Percentiles rank a stretch among this genome's conserved stretches.
Conservation (phyloP, 2,329 filamentous ascomycete genomes). For the Scedosporium boydii region DNA sequence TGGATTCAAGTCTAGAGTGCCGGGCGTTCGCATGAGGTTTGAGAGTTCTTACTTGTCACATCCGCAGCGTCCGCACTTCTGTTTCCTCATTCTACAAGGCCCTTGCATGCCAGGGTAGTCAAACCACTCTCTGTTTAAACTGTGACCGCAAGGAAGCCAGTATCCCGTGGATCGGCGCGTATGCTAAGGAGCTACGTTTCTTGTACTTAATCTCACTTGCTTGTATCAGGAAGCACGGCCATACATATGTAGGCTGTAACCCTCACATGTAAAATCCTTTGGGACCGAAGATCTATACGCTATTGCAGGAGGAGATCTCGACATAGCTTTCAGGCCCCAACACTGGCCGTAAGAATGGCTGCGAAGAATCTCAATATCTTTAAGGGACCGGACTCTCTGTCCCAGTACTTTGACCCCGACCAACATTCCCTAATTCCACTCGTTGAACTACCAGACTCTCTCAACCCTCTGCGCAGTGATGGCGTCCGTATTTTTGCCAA, state of each 20-base stretch:
- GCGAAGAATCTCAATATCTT: constrained; percentile 41
- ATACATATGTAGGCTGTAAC: neutral
- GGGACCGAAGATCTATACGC: neutral
- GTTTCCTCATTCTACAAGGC: too few relatives aligned
- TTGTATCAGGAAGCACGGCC: too few relatives aligned
- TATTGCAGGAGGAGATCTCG: neutral
- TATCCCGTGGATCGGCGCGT: too few relatives aligned
- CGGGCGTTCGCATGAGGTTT: too few relatives aligned
- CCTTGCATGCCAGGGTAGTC: too few relatives aligned
- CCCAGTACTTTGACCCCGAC: constrained; percentile 51
- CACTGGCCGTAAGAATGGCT: neutral
- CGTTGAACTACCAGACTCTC: constrained; percentile 45
- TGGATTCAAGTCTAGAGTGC: too few relatives aligned
- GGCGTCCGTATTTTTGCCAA: constrained; percentile 55
- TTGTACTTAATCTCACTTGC: too few relatives aligned
- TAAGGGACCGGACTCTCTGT: constrained; percentile 45
- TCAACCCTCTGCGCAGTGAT: constrained; percentile 48
- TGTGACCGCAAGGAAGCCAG: too few relatives aligned
- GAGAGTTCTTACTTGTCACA: too few relatives aligned
- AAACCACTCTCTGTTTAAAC: too few relatives aligned
- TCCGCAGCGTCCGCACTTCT: too few relatives aligned
- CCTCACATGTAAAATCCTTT: neutral
- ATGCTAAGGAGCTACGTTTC: too few relatives aligned
- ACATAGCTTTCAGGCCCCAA: neutral
- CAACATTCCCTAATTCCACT: constrained; percentile 45